Evolutionary conservation across 1,284 basidiomycete species (phyloP).

Genomic region (Acaromyces ingoldii): DNA sequence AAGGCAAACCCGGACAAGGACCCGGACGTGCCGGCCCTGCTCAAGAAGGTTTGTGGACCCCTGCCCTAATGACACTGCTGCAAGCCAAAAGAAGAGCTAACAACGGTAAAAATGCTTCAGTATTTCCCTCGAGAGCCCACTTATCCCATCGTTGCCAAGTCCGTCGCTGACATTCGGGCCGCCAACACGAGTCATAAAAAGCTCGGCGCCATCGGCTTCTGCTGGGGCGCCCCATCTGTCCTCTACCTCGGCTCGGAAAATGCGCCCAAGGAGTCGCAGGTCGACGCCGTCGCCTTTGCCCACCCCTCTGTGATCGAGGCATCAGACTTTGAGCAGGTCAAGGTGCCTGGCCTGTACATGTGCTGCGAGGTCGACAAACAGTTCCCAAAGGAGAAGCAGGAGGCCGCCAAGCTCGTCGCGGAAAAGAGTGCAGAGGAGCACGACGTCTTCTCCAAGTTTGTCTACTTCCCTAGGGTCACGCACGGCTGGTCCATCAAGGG

Average conservation of each 20-base stretch:
- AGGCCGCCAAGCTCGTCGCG: constrained; percentile 8
- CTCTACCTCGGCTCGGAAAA: constrained; percentile 9
- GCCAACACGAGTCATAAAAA: not conserved
- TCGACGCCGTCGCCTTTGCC: constrained; percentile 24
- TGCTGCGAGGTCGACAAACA: constrained; percentile 11
- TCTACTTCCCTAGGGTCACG: constrained; percentile 11
- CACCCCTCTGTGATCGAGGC: constrained; percentile 18
- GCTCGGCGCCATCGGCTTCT: constrained; percentile 16
- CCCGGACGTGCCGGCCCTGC: not conserved
- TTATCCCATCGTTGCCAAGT: not conserved
- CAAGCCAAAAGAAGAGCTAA: not conserved
- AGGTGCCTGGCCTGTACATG: constrained; percentile 14
- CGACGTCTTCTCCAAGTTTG: constrained; percentile 11
- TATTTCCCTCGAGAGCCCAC: constrained; percentile 10
- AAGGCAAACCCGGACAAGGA: not conserved
- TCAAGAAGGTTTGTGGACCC: not conserved
- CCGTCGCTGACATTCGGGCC: constrained; percentile 1
- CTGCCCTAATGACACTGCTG: no score
- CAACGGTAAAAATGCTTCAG: not conserved
- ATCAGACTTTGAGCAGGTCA: constrained; percentile 14
- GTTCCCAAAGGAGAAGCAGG: constrained; percentile 14
- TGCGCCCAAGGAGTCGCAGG: constrained; percentile 1
- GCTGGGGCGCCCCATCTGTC: constrained; percentile 18
- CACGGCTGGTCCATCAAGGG: constrained; percentile 18
- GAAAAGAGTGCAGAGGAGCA: constrained; percentile 5